These are phyloP conservation scores for Vanrija sp. DNA, from an alignment of 1,284 basidiomycete species.

Conservation along the genomic window DNA sequence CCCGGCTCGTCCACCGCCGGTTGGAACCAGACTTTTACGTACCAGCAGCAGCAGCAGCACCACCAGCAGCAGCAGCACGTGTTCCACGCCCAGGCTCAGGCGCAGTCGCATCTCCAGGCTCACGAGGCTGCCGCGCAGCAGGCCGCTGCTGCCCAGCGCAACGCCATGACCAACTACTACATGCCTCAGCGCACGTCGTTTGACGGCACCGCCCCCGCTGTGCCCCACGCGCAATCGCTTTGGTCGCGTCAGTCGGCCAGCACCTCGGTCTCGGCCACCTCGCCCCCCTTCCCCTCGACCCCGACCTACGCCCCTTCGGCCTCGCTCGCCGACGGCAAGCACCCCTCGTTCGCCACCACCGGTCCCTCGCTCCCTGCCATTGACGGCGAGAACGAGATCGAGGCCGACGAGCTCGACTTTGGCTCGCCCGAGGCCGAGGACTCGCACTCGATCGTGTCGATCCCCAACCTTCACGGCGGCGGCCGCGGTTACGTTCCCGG, in stretches of 20 bases:
- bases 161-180: conserved; percentile 23
- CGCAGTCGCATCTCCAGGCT: conserved; percentile 31
- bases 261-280: conserved; percentile 19
- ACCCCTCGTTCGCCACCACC: not conserved
- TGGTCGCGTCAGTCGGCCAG: conserved; percentile 21
- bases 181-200: conserved; percentile 9
- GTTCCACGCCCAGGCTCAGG: conserved; percentile 32
- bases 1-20: conserved; percentile 2
- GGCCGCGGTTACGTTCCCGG: conserved; percentile 49
- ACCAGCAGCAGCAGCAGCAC: conserved; percentile 26
- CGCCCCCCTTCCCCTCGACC: conserved; percentile 29
- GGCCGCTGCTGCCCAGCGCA: conserved; percentile 23
- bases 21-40: conserved; percentile 17
- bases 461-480: conserved; percentile 46
- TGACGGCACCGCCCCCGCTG: not conserved
- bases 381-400: conserved; percentile 9
- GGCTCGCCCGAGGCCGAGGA: conserved; percentile 8
- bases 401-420: conserved; percentile 6
- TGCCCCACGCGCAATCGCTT: conserved; percentile 6
- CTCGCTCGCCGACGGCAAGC: not conserved
- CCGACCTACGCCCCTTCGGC: conserved; percentile 17
- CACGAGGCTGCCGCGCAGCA: conserved; percentile 31
- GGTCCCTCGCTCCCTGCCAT: conserved; percentile 9
- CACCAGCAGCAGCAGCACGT: conserved; percentile 8
- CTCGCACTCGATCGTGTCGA: conserved; percentile 14